Base-by-base conservation (phyloP, 441 rosid genomes). In the Erodium trifolium region DNA sequence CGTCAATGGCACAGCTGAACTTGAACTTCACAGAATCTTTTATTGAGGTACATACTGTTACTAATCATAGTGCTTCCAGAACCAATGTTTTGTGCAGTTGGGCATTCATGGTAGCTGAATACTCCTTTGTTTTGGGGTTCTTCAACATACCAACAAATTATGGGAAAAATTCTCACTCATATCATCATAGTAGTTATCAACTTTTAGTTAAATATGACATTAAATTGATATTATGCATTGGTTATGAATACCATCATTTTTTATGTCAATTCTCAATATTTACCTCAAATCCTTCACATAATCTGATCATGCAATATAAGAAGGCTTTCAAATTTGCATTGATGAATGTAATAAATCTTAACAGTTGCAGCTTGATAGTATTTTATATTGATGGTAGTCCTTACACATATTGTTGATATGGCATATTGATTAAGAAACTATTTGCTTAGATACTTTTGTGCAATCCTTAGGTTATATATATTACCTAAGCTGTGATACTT, bases 11-110 rank as follows among this genome's bases (percentile, higher is more conserved):
- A 66, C 93, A 85, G 71, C 96, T 94, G 72, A 87, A 94, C 74
- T 76, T 91, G 75, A 94, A 90, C 77, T 43, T 84, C 62, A 90
- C 96, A 49, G 97, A 90, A 77, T 80, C 97, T 72, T 81, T 91
- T 72, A 76, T 87, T 69, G 97, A 94, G 97, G 99, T 92, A 85
- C 63, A 68, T 75, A 67, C 35, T 64, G 53, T 49, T 72, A 29
- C 27, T 59, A 72, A 49, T 66, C 18, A 34, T 67, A 68, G 45
- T 72, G 43, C 67, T 69, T 34, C 16, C 13, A 62, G 29, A 53
- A 65, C 47, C 60, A 67, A 49, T 31, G 45, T 41, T 39, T 35
- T 17, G 59, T n/a, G 57, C 27, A 19, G 43, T 7, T 47, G 70
- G 62, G 66, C 71, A 53, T 37, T 35, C 55, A 2, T 39, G 41